A percentile compares a stretch with the other conserved stretches of the same genome.
Conservation (phyloP, 1,284 basidiomycete genomes). For the Tilletia walkeri region DNA sequence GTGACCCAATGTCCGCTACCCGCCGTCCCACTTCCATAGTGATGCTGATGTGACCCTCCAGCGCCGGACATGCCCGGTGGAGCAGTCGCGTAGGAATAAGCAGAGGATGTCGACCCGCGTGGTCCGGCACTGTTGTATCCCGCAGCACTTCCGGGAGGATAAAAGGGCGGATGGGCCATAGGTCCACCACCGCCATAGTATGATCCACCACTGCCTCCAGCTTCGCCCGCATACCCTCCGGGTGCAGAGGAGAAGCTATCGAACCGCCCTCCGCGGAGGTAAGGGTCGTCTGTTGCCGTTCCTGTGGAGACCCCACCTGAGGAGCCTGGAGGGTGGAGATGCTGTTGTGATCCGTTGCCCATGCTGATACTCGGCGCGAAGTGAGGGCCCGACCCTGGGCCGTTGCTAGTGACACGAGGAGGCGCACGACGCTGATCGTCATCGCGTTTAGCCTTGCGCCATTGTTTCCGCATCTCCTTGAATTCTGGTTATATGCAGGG, state of each 20-base stretch:
- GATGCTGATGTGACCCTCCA: not conserved
- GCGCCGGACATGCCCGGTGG: not conserved
- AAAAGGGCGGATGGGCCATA: not conserved
- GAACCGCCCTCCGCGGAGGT: not conserved
- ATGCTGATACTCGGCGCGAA: not conserved
- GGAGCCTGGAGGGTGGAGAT: not conserved
- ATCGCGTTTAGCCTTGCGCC: conserved; percentile 89
- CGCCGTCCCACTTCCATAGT: not conserved
- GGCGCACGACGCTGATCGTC: conserved; percentile 54
- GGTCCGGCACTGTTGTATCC: not conserved
- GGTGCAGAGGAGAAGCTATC: conserved; percentile 17
- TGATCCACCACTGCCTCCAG: not conserved
- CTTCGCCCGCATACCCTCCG: conserved; percentile 9
- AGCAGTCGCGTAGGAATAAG: conserved; percentile 7
- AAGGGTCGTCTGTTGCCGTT: not conserved
- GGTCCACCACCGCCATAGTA: conserved; percentile 2
- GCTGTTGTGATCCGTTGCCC: not conserved
- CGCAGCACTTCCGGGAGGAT: not conserved
- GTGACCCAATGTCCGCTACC: conserved; percentile 6
- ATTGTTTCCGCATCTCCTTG: conserved; percentile 92
- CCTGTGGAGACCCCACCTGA: not conserved
- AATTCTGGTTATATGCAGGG: conserved; percentile 68
- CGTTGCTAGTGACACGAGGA: not conserved
- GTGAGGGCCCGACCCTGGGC: not conserved
- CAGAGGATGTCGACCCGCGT: not conserved